phyloP scores from a whole-genome alignment of 768 basidiomycete species.

The Pulveroboletus ravenelii region DNA sequence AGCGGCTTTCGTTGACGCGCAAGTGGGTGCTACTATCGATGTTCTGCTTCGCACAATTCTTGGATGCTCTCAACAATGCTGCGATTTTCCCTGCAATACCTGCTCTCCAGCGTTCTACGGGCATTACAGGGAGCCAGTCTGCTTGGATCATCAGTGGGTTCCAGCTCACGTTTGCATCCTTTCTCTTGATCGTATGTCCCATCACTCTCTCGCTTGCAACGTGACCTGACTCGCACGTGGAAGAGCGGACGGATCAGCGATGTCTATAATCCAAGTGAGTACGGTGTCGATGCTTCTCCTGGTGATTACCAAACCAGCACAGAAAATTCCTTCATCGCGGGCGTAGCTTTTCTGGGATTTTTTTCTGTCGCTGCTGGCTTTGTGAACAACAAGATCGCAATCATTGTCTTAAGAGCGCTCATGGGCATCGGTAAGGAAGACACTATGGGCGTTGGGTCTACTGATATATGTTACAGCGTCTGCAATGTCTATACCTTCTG shows the following conservation, averaged over 20 bases:
- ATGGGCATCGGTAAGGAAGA: constrained; percentile 40
- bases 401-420: constrained; percentile 49
- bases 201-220: not conserved
- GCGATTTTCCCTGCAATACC: constrained; percentile 39
- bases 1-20: constrained; percentile 19
- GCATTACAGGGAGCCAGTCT: constrained; percentile 8
- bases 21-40: constrained; percentile 31
- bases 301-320: constrained; percentile 28
- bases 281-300: constrained; percentile 10
- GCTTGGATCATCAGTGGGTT: constrained; percentile 41
- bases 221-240: constrained; percentile 7
- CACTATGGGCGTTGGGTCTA: not conserved
- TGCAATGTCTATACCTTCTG: constrained; percentile 48
- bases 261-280: constrained; percentile 31
- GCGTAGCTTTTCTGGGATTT: constrained; percentile 38
- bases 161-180: constrained; percentile 44
- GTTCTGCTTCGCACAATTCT: constrained; percentile 40
- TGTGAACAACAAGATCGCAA: constrained; percentile 38
- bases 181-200: constrained; percentile 25
- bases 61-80: constrained; percentile 43
- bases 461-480: constrained; percentile 33
- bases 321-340: constrained; percentile 41
- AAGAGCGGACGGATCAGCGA: constrained; percentile 27
- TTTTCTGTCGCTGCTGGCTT: constrained; percentile 47
- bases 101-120: constrained; percentile 20